Percentiles rank a stretch among this genome's conserved stretches.
Evolutionary conservation across 805 yeast genomes (phyloP).

Genomic region (Clavispora santaluciae): DNA sequence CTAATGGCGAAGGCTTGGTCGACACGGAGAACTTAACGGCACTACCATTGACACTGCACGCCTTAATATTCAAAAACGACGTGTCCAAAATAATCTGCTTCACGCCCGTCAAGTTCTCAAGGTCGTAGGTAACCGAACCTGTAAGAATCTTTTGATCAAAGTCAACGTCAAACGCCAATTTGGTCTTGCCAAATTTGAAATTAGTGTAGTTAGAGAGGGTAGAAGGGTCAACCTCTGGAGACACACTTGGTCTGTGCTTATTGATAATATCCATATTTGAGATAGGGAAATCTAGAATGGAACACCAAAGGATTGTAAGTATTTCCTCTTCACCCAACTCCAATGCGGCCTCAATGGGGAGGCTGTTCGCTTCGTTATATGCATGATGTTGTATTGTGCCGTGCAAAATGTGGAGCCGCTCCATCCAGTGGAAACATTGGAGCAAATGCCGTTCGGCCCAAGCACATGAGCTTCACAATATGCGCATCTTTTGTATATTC

Average conservation of each 20-base stretch:
- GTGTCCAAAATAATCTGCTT: conserved; percentile 59
- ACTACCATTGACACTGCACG: conserved; percentile 40
- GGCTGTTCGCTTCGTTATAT: no score
- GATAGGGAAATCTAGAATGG: not conserved
- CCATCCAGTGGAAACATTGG: not conserved
- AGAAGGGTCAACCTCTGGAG: conserved; percentile 53
- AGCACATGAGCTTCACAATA: no score
- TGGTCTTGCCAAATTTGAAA: conserved; percentile 50
- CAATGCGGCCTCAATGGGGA: no score
- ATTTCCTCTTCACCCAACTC: no score
- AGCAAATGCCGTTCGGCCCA: not conserved
- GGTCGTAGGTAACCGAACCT: conserved; percentile 52
- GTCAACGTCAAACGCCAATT: conserved; percentile 46
- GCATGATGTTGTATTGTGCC: not conserved
- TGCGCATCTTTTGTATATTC: no score
- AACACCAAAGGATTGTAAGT: no score
- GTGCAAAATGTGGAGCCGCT: not conserved
- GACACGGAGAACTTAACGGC: conserved; percentile 28
- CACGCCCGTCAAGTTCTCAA: conserved; percentile 27
- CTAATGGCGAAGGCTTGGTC: conserved; percentile 50
- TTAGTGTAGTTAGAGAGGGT: conserved; percentile 67
- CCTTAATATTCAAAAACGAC: conserved; percentile 49
- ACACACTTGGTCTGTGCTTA: conserved; percentile 10
- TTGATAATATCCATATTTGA: conserved; percentile 1
- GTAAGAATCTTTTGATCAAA: conserved; percentile 48